Evolutionary conservation across 345 rosid species (phyloP).

Genomic region (Excoecaria cochinchinensis): DNA sequence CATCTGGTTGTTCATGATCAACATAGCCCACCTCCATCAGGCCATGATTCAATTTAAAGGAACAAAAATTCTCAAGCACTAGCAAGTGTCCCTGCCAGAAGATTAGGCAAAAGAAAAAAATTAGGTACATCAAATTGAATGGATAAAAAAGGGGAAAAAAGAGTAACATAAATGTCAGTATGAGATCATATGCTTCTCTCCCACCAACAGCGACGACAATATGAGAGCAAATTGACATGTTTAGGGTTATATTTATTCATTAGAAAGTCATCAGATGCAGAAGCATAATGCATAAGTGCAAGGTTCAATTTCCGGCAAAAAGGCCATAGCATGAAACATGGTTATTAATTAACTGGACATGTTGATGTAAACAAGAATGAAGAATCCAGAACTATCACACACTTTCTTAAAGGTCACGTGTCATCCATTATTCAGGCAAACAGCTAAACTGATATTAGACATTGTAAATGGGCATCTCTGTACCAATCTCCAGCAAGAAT

Average conservation of each 20-base stretch:
- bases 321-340: background rate
- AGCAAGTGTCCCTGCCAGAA: conserved; percentile 77
- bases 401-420: background rate
- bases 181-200: background rate
- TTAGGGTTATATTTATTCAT: background rate
- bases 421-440: background rate
- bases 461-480: background rate
- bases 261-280: background rate
- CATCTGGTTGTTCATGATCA: conserved; percentile 40
- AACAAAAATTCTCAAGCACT: conserved; percentile 66
- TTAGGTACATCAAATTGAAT: background rate
- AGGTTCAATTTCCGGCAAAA: background rate
- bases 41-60: conserved; percentile 70
- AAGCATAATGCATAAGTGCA: background rate
- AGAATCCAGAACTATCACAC: background rate
- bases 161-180: background rate
- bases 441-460: background rate
- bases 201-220: background rate
- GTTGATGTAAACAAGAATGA: background rate
- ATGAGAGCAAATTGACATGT: background rate
- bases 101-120: conserved; percentile 20
- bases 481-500: background rate
- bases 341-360: background rate
- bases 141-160: background rate
- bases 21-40: conserved; percentile 79